These are phyloP conservation scores for Melampsora americana DNA, from an alignment of 1,284 basidiomycete species.

Conservation along the genomic window DNA sequence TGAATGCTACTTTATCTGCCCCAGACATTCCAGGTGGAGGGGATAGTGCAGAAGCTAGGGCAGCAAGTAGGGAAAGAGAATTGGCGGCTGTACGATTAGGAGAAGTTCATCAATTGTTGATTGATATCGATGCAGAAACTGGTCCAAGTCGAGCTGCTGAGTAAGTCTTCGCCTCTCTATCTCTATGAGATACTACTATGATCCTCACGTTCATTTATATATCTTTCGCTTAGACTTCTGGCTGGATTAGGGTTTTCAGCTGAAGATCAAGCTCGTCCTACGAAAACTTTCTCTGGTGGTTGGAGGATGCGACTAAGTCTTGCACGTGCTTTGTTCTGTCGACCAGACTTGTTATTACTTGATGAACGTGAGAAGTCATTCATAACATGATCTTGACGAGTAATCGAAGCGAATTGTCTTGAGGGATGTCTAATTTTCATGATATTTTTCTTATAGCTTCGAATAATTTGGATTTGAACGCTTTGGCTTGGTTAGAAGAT, in stretches of 20 bases:
- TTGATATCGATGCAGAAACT: constrained; percentile 97
- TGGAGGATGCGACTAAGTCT: constrained; percentile 67
- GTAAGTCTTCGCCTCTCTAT: constrained; percentile 67
- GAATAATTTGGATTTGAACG: constrained; percentile 82
- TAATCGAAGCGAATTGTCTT: constrained; percentile 43
- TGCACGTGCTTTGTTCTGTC: constrained; percentile 83
- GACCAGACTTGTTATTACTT: constrained; percentile 74
- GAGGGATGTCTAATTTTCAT: not conserved
- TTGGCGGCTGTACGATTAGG: constrained; percentile 80
- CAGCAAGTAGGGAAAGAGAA: constrained; percentile 70
- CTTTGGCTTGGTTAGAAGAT: constrained; percentile 75
- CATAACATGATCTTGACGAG: no score
- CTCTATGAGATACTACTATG: constrained; percentile 19
- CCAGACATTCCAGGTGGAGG: constrained; percentile 56
- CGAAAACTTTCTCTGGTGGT: constrained; percentile 88
- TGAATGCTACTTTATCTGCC: constrained; percentile 69
- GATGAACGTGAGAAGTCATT: constrained; percentile 62
- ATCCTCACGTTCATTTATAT: constrained; percentile 84
- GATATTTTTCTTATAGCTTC: constrained; percentile 62
- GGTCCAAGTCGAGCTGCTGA: constrained; percentile 89
- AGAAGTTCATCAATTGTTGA: constrained; percentile 82
- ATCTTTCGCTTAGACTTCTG: constrained; percentile 69
- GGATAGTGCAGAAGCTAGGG: constrained; percentile 60
- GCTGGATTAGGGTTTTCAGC: constrained; percentile 15
- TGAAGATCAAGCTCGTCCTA: constrained; percentile 48